phyloP scores from a whole-genome alignment of 768 basidiomycete species.

The Agaricus blazei region DNA sequence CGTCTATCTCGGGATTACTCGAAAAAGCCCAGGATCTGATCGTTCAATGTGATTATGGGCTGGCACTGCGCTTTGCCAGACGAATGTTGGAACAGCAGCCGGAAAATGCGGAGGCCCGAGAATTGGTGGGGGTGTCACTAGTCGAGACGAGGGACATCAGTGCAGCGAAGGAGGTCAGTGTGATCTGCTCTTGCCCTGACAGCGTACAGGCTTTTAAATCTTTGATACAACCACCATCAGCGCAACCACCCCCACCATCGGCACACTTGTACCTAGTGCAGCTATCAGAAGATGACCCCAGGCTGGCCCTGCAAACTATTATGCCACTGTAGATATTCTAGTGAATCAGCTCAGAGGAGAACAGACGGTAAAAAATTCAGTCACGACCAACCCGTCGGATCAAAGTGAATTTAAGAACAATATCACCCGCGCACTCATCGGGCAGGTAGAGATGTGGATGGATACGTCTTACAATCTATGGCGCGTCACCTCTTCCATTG shows the following conservation, averaged over 20 bases:
- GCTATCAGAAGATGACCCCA: slow-evolving; percentile 72
- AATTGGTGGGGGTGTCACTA: slow-evolving; percentile 51
- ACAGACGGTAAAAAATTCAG: slow-evolving; percentile 38
- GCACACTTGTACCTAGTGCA: slow-evolving; percentile 60
- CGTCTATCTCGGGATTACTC: slow-evolving; percentile 45
- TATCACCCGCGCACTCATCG: slow-evolving; percentile 74
- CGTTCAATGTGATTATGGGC: slow-evolving; percentile 58
- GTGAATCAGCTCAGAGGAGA: slow-evolving; percentile 69
- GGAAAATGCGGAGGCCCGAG: slow-evolving; percentile 39
- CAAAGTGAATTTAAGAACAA: slow-evolving; percentile 60
- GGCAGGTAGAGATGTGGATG: slow-evolving; percentile 97
- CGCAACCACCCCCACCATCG: slow-evolving; percentile 43
- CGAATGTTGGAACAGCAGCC: slow-evolving; percentile 56
- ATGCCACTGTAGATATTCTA: slow-evolving; percentile 75
- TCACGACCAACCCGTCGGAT: slow-evolving; percentile 29
- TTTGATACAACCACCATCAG: slow-evolving; percentile 29
- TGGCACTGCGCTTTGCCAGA: too few relatives aligned
- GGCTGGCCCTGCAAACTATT: slow-evolving; percentile 68
- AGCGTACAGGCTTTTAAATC: slow-evolving; percentile 51
- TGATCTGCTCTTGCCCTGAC: not conserved
- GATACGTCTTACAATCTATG: slow-evolving; percentile 84
- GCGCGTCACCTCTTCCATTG: slow-evolving; percentile 31
- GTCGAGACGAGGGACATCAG: slow-evolving; percentile 78
- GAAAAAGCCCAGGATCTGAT: slow-evolving; percentile 51
- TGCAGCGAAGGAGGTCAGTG: slow-evolving; percentile 32